Conservation (phyloP, 345 rosid species). For the Brassica carinata region DNA sequence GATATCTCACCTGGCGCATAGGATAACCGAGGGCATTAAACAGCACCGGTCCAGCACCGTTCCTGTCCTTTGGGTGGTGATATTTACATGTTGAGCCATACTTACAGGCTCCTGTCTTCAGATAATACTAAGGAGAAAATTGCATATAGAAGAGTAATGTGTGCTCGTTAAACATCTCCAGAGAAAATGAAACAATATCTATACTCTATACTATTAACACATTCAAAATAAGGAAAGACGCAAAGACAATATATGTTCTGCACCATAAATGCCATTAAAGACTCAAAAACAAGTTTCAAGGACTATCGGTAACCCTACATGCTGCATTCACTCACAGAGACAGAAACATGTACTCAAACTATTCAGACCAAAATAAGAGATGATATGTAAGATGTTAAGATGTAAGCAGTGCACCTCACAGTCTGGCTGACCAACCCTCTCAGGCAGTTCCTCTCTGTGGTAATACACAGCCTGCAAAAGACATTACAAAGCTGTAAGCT, state of each 20-base stretch:
- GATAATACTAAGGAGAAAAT: conserved; percentile 54
- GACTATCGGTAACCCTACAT: neutral
- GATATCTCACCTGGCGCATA: conserved; percentile 64
- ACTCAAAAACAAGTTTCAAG: neutral
- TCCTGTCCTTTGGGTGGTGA: conserved; percentile 87
- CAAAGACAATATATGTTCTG: neutral
- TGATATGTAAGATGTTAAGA: neutral
- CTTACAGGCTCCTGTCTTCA: conserved; percentile 88
- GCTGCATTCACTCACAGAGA: neutral
- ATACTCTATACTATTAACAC: conserved; percentile 16
- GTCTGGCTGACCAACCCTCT: conserved; percentile 73
- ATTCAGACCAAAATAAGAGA: neutral
- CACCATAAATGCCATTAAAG: neutral
- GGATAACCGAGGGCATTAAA: conserved; percentile 73
- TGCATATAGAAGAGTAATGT: conserved; percentile 19
- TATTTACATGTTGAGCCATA: conserved; percentile 83
- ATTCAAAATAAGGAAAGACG: conserved; percentile 11
- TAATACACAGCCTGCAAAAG: conserved; percentile 47
- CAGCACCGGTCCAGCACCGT: conserved; percentile 78
- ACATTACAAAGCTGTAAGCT: conserved; percentile 18
- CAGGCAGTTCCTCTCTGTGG: conserved; percentile 66
- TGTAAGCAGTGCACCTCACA: conserved; percentile 57
- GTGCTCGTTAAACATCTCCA: conserved; percentile 1
- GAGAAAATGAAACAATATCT: neutral
- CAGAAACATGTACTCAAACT: neutral